These are phyloP conservation scores for Pyrrhoderma noxium DNA, from an alignment of 1,284 basidiomycete genomes.

Conservation along the genomic window DNA sequence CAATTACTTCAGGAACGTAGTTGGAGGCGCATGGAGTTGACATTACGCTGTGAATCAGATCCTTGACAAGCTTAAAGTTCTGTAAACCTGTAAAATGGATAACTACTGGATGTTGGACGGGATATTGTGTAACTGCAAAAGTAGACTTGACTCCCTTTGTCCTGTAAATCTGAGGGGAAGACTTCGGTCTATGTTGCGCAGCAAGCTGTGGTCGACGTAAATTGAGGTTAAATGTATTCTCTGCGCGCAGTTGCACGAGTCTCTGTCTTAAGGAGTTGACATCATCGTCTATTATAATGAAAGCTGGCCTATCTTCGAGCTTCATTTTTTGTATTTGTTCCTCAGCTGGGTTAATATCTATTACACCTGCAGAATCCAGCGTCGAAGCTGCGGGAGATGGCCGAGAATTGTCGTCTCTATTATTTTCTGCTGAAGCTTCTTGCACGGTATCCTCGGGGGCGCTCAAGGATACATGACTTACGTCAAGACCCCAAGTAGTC, in stretches of 20 bases:
- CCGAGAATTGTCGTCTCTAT: slow-evolving; percentile 6
- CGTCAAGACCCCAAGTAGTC: slow-evolving; percentile 91
- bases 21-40: slow-evolving; percentile 32
- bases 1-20: slow-evolving; percentile 74
- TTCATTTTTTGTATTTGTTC: slow-evolving; percentile 9
- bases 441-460: slow-evolving; percentile 29
- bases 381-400: slow-evolving; percentile 14
- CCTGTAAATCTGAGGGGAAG: slow-evolving; percentile 67
- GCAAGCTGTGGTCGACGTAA: slow-evolving; percentile 64
- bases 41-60: slow-evolving; percentile 71
- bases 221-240: slow-evolving; percentile 40
- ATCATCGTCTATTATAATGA: slow-evolving; percentile 89
- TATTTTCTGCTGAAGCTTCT: slow-evolving; percentile 17
- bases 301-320: slow-evolving; percentile 31
- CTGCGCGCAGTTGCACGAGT: slow-evolving; percentile 51
- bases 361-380: slow-evolving; percentile 12
- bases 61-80: slow-evolving; percentile 83
- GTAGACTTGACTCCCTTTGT: slow-evolving; percentile 34
- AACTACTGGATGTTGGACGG: slow-evolving; percentile 46
- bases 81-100: slow-evolving; percentile 86
- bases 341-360: slow-evolving; percentile 12
- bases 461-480: slow-evolving; percentile 68
- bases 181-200: slow-evolving; percentile 62
- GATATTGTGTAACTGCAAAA: slow-evolving; percentile 24
- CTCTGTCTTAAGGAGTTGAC: slow-evolving; percentile 66